Percentiles rank a stretch among this genome's conserved stretches.
phyloP scores from a whole-genome alignment of 2,329 filamentous ascomycete genomes.

The Amesomyces nigricolor region DNA sequence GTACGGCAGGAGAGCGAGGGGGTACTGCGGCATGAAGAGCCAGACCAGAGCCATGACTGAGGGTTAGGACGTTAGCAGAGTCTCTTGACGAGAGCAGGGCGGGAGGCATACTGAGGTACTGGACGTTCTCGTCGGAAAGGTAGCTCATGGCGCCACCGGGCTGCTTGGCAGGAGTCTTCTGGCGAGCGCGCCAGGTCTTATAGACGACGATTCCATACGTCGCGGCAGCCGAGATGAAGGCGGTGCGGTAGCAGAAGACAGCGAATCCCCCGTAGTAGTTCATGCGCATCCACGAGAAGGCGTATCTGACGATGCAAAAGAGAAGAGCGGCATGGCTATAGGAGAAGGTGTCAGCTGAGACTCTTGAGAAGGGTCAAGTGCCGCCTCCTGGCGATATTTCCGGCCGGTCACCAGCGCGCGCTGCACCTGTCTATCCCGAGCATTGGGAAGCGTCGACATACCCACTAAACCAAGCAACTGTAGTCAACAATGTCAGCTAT shows the following conservation, averaged over 20 bases:
- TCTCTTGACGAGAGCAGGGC: neutral
- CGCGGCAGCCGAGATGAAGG: slow-evolving; percentile 80
- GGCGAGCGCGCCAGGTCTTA: slow-evolving; percentile 86
- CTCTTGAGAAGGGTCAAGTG: neutral
- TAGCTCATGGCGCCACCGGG: slow-evolving; percentile 58
- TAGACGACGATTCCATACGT: slow-evolving; percentile 99
- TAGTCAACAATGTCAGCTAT: slow-evolving; percentile 32
- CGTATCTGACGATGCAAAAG: slow-evolving; percentile 74
- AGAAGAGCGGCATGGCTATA: slow-evolving; percentile 79
- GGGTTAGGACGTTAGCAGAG: neutral
- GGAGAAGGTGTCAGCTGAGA: slow-evolving; percentile 8
- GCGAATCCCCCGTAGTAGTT: slow-evolving; percentile 77
- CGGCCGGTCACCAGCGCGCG: neutral
- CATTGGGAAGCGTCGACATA: slow-evolving; percentile 43
- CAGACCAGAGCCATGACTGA: slow-evolving; percentile 89
- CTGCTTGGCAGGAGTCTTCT: slow-evolving; percentile 63
- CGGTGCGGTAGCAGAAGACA: slow-evolving; percentile 78
- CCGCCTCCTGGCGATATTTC: neutral
- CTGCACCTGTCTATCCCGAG: neutral
- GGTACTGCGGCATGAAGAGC: slow-evolving; percentile 86
- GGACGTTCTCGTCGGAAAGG: slow-evolving; percentile 87
- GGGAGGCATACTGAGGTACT: slow-evolving; percentile 77
- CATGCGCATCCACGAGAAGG: slow-evolving; percentile 79
- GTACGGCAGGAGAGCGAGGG: slow-evolving; percentile 87
- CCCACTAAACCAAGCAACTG: slow-evolving; percentile 77